Percentiles rank a stretch among this genome's conserved stretches.
phyloP scores from a whole-genome alignment of 208 protist genomes.

The Trypanosoma conorhini region DNA sequence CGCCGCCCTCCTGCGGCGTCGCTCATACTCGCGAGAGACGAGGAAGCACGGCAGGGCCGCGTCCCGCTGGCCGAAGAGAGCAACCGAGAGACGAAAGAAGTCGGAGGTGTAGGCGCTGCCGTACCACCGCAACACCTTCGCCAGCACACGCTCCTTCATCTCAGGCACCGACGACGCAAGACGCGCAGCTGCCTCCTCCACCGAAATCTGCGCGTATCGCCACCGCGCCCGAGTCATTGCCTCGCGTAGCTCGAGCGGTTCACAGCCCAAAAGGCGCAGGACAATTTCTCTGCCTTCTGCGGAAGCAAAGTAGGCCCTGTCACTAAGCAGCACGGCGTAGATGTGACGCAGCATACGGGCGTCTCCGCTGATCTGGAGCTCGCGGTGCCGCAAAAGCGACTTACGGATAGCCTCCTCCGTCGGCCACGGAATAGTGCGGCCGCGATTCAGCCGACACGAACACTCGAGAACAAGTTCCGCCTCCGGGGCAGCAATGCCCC shows the following conservation, averaged over 20 bases:
- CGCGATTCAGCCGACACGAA: conserved; percentile 1
- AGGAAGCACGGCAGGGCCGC: conserved; percentile 40
- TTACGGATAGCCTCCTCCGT: conserved; percentile 21
- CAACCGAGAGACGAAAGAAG: conserved; percentile 44
- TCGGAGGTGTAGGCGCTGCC: conserved; percentile 23
- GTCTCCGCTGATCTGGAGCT: background rate
- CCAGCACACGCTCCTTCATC: conserved; percentile 19
- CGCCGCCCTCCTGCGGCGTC: background rate
- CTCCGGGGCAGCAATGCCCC: background rate
- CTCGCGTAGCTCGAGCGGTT: conserved; percentile 6
- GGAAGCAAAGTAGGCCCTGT: conserved; percentile 11
- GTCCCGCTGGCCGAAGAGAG: conserved; percentile 48
- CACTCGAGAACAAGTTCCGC: background rate
- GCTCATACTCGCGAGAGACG: conserved; percentile 33
- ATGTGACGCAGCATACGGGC: conserved; percentile 10
- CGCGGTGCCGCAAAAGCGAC: background rate
- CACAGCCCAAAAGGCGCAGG: conserved; percentile 2
- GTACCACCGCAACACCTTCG: conserved; percentile 15
- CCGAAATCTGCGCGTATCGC: conserved; percentile 25
- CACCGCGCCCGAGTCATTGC: background rate
- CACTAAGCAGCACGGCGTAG: conserved; percentile 14
- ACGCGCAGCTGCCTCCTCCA: conserved; percentile 17
- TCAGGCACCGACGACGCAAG: conserved; percentile 19
- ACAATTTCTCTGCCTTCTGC: conserved; percentile 8
- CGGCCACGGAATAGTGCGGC: conserved; percentile 15